These are phyloP conservation scores for Tricharina praecox DNA, from an alignment of 495 filamentous ascomycete genomes.

Conservation along the genomic window DNA sequence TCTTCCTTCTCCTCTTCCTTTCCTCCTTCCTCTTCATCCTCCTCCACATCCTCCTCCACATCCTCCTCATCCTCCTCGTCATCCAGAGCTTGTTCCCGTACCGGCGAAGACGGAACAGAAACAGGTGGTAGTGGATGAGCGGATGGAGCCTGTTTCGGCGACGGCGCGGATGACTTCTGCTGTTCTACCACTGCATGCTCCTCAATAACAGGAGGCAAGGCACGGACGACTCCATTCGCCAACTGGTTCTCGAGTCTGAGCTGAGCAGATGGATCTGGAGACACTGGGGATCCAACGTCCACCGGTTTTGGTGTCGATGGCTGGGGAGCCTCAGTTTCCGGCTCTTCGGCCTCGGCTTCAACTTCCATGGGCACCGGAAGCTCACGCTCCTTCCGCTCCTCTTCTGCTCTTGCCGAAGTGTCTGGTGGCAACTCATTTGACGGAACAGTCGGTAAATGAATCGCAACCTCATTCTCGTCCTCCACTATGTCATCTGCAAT, in stretches of 20 bases:
- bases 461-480: constrained; percentile 6
- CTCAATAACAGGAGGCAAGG: constrained; percentile 8
- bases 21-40: too few species aligned
- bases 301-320: too few species aligned
- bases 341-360: too few species aligned
- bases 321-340: not conserved
- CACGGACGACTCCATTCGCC: constrained; percentile 13
- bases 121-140: not conserved
- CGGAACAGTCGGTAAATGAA: constrained; percentile 6
- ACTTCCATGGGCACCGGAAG: not conserved
- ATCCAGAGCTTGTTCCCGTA: not conserved
- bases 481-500: constrained; percentile 7
- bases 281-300: constrained; percentile 10
- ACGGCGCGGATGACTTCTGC: not conserved
- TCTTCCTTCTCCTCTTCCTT: too few species aligned
- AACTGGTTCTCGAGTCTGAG: constrained; percentile 23
- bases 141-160: not conserved
- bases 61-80: not conserved
- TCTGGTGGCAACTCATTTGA: constrained; percentile 5
- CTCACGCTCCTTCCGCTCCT: constrained; percentile 4
- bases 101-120: not conserved
- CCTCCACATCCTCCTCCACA: too few species aligned
- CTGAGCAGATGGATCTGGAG: constrained; percentile 25
- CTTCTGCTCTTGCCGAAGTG: not conserved
- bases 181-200: not conserved